Base-by-base conservation (phyloP, 768 basidiomycete species). In the Amanita pallidorosea region DNA sequence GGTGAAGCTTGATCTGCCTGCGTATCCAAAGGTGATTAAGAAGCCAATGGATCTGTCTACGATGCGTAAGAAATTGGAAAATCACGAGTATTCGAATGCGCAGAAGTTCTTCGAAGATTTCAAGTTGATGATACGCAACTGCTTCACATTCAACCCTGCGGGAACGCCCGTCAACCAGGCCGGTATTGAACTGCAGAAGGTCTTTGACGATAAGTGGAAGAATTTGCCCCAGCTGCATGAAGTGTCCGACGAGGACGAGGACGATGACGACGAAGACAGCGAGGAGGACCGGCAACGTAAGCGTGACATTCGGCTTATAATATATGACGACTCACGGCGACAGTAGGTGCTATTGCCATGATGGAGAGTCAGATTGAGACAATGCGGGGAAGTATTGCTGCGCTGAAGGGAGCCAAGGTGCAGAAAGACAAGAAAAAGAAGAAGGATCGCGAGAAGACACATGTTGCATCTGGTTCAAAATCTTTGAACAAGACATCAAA, bases 121-220 rank as follows among this genome's bases (percentile, higher is more conserved):
- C 71, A 88, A 85, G 66, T 71, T 95, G 54, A 93, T 98, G 87
- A 85, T 97, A 60, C 77, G 83, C 45, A 99, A 99, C 64, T 97
- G 94, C 63, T 85, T 87, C 64, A 68, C 76, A 2, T 99, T 94
- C 74, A 98, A 99, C 58, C 92, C 93, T 6, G 73, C 81, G 20
- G 87, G 86, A 29, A 89, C 91, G 7, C 79, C 80, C 27, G 95
- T 98, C 51, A 85, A 93, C 60, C 76, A 82, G 46, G 87, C 91
- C 17, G 96, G 93, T 6, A 76, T 81, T 42, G 82, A 90, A 45
- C 70, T 98, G n/a, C 81, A 92, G 63, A 78, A 78, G 18, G 65
- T 92, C 29, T 99, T 98, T 66, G 85, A 94, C 51, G 88, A 93
- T 60, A 96, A 94, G 65, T 97, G 91, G 91, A 80, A 77, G 64